phyloP scores from a whole-genome alignment of 768 basidiomycete species.

The Kockovaella imperatae region DNA sequence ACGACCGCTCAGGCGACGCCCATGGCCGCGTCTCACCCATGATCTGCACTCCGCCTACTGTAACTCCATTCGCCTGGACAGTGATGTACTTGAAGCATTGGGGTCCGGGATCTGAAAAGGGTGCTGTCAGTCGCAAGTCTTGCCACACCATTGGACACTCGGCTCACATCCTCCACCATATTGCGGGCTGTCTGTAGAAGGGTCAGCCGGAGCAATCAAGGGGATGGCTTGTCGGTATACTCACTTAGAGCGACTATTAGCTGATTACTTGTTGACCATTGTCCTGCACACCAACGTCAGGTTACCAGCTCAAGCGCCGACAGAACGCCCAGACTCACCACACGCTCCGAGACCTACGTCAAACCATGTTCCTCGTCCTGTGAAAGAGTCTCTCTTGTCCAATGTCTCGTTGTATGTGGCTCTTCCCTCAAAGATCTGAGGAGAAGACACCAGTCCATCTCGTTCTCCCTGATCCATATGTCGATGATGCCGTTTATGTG shows the following conservation, averaged over 20 bases:
- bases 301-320: too few relatives aligned
- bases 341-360: slow-evolving; percentile 21
- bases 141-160: neutral
- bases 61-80: slow-evolving; percentile 29
- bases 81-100: slow-evolving; percentile 37
- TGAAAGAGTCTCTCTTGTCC: slow-evolving; percentile 8
- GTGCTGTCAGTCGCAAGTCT: neutral
- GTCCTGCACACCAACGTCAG: too few relatives aligned
- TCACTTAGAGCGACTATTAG: slow-evolving; percentile 33
- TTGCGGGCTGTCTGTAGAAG: slow-evolving; percentile 20
- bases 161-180: slow-evolving; percentile 35
- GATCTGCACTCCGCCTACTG: slow-evolving; percentile 26
- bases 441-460: too few relatives aligned
- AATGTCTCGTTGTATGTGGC: neutral
- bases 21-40: slow-evolving; percentile 14
- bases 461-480: too few relatives aligned
- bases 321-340: slow-evolving; percentile 4
- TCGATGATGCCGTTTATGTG: neutral
- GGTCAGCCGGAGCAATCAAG: neutral
- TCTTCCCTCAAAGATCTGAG: too few relatives aligned
- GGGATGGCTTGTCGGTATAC: slow-evolving; percentile 1
- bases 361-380: slow-evolving; percentile 17
- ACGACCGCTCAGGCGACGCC: neutral
- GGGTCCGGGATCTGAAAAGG: slow-evolving; percentile 31
- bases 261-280: slow-evolving; percentile 25